Evolutionary conservation across 2,329 filamentous ascomycete genomes (phyloP).

Genomic region (Periglandula ipomoeae): DNA sequence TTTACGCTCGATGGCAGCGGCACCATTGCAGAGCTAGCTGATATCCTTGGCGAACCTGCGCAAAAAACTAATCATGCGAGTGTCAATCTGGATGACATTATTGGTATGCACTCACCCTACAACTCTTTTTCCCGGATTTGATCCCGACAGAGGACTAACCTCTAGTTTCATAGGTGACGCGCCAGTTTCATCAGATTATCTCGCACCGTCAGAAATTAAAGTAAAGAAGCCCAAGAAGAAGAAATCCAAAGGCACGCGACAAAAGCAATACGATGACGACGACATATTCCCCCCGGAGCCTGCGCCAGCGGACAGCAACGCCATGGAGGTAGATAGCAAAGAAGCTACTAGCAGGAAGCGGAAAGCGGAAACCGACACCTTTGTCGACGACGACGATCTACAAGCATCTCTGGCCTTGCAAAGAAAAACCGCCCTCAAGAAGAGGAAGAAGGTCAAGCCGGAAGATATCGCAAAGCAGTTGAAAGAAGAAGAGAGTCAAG

Average conservation of each 20-base stretch:
- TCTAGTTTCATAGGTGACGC: slow-evolving; percentile 13
- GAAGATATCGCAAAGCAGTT: slow-evolving; percentile 82
- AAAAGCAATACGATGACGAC: slow-evolving; percentile 57
- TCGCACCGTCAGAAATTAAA: slow-evolving; percentile 79
- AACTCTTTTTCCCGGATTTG: not conserved
- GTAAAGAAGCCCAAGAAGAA: slow-evolving; percentile 95
- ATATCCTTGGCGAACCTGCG: slow-evolving; percentile 42
- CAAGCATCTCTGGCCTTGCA: slow-evolving; percentile 81
- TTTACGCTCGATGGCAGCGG: slow-evolving; percentile 82
- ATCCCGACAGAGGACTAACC: not conserved
- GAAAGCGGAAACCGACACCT: slow-evolving; percentile 54
- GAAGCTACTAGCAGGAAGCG: slow-evolving; percentile 47
- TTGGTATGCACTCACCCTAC: slow-evolving; percentile 29
- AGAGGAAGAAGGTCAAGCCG: slow-evolving; percentile 76
- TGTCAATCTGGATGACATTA: slow-evolving; percentile 73
- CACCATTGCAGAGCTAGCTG: slow-evolving; percentile 53
- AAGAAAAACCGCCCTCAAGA: slow-evolving; percentile 76
- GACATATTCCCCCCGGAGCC: slow-evolving; percentile 42
- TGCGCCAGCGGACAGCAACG: slow-evolving; percentile 29
- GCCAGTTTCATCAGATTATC: slow-evolving; percentile 65
- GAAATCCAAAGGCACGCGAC: slow-evolving; percentile 67
- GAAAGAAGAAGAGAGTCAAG: slow-evolving; percentile 50
- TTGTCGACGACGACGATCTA: slow-evolving; percentile 87
- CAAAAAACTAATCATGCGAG: slow-evolving; percentile 55
- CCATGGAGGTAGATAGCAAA: slow-evolving; percentile 72